A percentile compares a stretch with the other conserved stretches of the same genome.
These are phyloP conservation scores for Oligophagozyma castellii DNA, from an alignment of 1,139 yeast genomes.

Conservation along the genomic window DNA sequence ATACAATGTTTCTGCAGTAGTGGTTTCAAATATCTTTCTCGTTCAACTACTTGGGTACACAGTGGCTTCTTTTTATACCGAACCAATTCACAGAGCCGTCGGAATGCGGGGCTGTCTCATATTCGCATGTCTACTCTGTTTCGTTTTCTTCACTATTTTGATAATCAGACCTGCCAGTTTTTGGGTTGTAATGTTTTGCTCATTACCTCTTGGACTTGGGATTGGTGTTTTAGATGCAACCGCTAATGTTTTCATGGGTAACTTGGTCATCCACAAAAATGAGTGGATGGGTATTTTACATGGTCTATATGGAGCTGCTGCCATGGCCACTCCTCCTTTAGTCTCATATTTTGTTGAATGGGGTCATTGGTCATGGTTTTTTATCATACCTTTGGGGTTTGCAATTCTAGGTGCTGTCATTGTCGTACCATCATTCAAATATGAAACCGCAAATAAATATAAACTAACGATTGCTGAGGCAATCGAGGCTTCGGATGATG, in stretches of 20 bases:
- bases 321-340: constrained; percentile 49
- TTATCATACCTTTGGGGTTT: constrained; percentile 14
- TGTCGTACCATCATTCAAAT: constrained; percentile 28
- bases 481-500: constrained; percentile 12
- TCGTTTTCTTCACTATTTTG: constrained; percentile 12
- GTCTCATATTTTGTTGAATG: constrained; percentile 32
- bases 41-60: constrained; percentile 21
- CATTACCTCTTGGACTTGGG: constrained; percentile 40
- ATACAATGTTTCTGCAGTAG: constrained; percentile 15
- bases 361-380: constrained; percentile 22
- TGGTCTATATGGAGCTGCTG: constrained; percentile 57
- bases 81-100: constrained; percentile 14
- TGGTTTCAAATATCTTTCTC: constrained; percentile 19
- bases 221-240: constrained; percentile 50
- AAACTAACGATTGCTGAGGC: constrained; percentile 25
- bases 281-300: constrained; percentile 54
- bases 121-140: constrained; percentile 10
- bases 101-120: constrained; percentile 21
- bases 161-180: constrained; percentile 15
- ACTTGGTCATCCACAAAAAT: constrained; percentile 38
- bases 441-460: constrained; percentile 46
- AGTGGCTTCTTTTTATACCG: constrained; percentile 19
- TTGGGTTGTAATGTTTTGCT: constrained; percentile 27
- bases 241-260: constrained; percentile 46
- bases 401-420: constrained; percentile 13